phyloP scores from a whole-genome alignment of 768 basidiomycete genomes.

The Tulasnella sp. region DNA sequence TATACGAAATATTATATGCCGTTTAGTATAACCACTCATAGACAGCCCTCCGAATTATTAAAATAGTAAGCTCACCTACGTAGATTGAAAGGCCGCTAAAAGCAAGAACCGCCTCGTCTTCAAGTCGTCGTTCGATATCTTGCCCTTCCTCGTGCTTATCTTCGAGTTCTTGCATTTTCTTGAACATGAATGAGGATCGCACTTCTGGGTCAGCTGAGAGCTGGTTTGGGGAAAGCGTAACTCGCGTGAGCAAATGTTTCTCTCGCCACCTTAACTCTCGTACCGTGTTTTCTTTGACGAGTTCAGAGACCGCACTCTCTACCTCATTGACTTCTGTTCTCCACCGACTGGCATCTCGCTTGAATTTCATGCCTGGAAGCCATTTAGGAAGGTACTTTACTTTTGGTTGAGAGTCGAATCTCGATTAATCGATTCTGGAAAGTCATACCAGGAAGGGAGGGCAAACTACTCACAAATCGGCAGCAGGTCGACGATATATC shows the following conservation, averaged over 20 bases:
- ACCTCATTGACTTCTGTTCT: not conserved
- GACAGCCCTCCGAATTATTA: not conserved
- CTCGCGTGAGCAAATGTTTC: not conserved
- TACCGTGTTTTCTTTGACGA: too few species aligned
- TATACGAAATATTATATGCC: not conserved
- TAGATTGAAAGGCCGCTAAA: not conserved
- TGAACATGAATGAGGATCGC: not conserved
- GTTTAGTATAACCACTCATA: not conserved
- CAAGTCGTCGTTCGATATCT: not conserved
- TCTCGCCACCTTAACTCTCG: too few species aligned
- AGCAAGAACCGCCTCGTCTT: not conserved
- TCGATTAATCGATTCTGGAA: too few species aligned
- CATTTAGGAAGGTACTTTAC: conserved; percentile 17
- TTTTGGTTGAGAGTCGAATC: not conserved
- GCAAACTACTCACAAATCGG: not conserved
- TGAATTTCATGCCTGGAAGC: conserved; percentile 20
- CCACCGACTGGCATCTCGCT: not conserved
- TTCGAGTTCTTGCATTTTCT: not conserved
- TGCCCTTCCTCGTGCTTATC: not conserved
- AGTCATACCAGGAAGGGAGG: not conserved
- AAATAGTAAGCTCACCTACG: not conserved
- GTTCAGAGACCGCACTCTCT: not conserved
- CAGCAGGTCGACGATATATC: not conserved
- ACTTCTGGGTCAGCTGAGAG: not conserved
- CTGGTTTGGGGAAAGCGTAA: not conserved